Conservation (phyloP, 2,329 filamentous ascomycete genomes). For the Verticillium isaacii region DNA sequence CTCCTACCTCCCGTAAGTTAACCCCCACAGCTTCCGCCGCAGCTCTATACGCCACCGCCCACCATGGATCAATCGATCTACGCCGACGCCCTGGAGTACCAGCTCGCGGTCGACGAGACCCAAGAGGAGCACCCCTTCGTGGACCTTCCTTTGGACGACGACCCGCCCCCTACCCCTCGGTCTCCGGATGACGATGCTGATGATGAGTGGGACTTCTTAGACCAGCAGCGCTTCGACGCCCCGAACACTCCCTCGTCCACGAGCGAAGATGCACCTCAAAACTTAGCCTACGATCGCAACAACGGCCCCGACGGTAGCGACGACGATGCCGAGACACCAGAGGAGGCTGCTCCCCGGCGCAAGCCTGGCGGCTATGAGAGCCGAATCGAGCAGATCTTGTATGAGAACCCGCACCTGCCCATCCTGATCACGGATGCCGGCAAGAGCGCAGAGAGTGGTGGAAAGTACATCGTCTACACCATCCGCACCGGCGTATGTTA, state of each 20-base stretch:
- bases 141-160: not conserved
- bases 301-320: constrained; percentile 44
- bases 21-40: not conserved
- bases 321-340: constrained; percentile 34
- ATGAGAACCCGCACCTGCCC: constrained; percentile 85
- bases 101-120: not conserved
- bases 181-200: constrained; percentile 31
- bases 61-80: not conserved
- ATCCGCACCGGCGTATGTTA: constrained; percentile 81
- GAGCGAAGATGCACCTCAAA: constrained; percentile 60
- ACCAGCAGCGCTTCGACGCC: constrained; percentile 52
- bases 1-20: constrained; percentile 51
- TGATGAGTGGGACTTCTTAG: constrained; percentile 39
- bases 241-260: constrained; percentile 69
- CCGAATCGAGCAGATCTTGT: constrained; percentile 93
- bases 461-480: constrained; percentile 94
- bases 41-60: not conserved
- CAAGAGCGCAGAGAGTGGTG: constrained; percentile 88
- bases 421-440: constrained; percentile 93
- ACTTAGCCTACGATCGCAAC: constrained; percentile 25
- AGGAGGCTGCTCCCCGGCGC: constrained; percentile 46
- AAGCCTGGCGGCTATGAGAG: constrained; percentile 91
- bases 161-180: not conserved
- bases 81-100: not conserved
- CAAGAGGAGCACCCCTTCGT: not conserved